Base-by-base conservation (phyloP, 139 green algal species). In the Tetradesmus obliquus region DNA sequence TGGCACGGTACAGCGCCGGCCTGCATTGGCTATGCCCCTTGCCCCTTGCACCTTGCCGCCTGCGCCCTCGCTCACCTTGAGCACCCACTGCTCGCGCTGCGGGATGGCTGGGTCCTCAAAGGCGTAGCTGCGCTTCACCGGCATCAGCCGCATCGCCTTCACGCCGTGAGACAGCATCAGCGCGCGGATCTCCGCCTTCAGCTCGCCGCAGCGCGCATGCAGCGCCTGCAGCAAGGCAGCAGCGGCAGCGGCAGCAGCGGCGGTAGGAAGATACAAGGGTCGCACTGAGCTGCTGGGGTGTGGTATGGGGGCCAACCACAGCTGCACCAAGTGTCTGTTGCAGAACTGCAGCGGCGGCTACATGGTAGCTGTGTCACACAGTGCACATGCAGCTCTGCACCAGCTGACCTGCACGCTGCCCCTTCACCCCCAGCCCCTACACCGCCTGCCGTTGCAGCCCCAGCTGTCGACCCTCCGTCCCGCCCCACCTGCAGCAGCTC, bases 101-200 rank as follows among this genome's bases (percentile, higher is more conserved):
- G 94, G 95, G 1, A 99, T 94, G 0, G 91, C 94, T 3, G 90
- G 19, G 58, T 95, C 80, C 95, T 99, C 98, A 94, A 99, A 99
- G 0, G 97, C 97, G 91, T 99, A 99, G 79, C 88, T 95, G 19
- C 98, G 93, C 94, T 96, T 95, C 69, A 99, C 98, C 10, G 97
- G 97, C 92, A 97, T 94, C 92, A 99, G 97, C 20, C 94, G 79
- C 84, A 97, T 96, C 69, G 93, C 89, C 55, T 92, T 92, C 51
- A 99, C 93, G 20, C 95, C 95, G 71, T 97, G 93, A 54, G 89
- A 62, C 15, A 91, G 55, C 89, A 99, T 96, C 88, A 97, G 45
- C 57, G 92, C 82, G 2, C 96, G 92, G 60, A 99, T 82, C 94
- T 99, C 97, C 2, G 93, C 91, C 95, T 99, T 99, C 13, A 98